Base-by-base conservation (phyloP, 768 basidiomycete genomes). In the Hypholoma fasciculare region DNA sequence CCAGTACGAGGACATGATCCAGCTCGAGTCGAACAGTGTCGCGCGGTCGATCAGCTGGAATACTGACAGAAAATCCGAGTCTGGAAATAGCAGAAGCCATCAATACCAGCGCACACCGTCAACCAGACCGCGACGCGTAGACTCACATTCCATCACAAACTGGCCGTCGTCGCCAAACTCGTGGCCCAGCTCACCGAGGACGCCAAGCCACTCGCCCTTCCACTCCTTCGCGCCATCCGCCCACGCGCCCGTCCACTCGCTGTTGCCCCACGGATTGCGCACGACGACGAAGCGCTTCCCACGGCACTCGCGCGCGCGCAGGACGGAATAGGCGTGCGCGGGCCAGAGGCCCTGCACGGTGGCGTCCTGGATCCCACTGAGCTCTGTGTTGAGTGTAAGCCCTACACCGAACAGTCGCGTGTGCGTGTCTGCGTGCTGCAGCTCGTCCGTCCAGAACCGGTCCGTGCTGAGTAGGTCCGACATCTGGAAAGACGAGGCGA, bases 381-480 rank as follows among this genome's bases (percentile, higher is more conserved):
- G 67, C 34, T 65, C 60, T 34, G 52, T 48, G 52, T 69, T 62
- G 54, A 70, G 60, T 16, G 51, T 58, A 52, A 78, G 77, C 27
- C 71, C 72, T 57, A 77, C 78, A 3, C 76, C 75, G 59, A 81
- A 82, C 3, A 81, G 67, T 11, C 78, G 74, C 61, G 43, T 56
- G 23, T 79, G 79, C 27, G 69, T 65, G 54, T 78, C 78, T 2
- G 77, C 76, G 43, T 69, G 73, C n/a, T 76, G 65, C 19, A 83
- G 75, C 58, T 83, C 81, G 27, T 81, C 74, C 2, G 67, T 71
- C 82, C 82, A 83, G 62, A 82, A 83, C n/a, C 66, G 63, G 55
- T 81, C 78, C 0, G 59, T 58, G 55, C 79, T 77, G 30, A 82
- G 71, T 34, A 82, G 79, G 53, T 77, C 76, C 9, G 50, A 20